A percentile compares a stretch with the other conserved stretches of the same genome.
phyloP scores from a whole-genome alignment of 2,329 filamentous ascomycete genomes.

The Ceratocystis ficicola region DNA sequence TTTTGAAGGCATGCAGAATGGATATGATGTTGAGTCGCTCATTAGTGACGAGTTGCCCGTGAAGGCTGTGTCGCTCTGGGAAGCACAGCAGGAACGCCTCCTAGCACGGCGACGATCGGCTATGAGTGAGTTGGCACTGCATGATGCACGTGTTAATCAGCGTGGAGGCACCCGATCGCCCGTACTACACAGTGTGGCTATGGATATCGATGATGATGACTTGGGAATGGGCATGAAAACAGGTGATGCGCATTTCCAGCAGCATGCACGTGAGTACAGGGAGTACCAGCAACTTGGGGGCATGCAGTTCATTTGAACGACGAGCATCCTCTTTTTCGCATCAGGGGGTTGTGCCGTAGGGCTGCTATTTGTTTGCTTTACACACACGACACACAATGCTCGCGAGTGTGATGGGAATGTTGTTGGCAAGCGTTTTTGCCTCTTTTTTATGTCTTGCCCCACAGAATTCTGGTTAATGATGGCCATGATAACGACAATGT shows the following conservation, averaged over 20 bases:
- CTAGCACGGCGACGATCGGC: not conserved
- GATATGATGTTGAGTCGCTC: slow-evolving; percentile 12
- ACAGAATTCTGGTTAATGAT: not conserved
- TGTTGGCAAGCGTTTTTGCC: not conserved
- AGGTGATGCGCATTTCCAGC: not conserved
- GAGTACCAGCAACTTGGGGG: slow-evolving; percentile 2
- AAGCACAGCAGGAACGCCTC: slow-evolving; percentile 12
- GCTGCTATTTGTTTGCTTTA: too few species aligned
- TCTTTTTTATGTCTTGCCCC: not conserved
- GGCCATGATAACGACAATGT: slow-evolving; percentile 9
- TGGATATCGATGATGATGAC: slow-evolving; percentile 14
- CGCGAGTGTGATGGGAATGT: not conserved
- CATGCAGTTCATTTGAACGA: slow-evolving; percentile 2
- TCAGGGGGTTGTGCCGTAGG: too few species aligned
- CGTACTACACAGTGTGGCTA: slow-evolving; percentile 7
- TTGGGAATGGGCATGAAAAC: not conserved
- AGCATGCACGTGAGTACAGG: not conserved
- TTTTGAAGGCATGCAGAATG: slow-evolving; percentile 22
- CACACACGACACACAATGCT: not conserved
- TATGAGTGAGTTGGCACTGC: slow-evolving; percentile 12
- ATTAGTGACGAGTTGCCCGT: slow-evolving; percentile 9
- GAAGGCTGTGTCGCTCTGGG: slow-evolving; percentile 17
- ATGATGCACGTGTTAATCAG: slow-evolving; percentile 10
- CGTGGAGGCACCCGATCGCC: not conserved
- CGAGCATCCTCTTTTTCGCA: too few species aligned